These are phyloP conservation scores for Neonectria ditissima DNA, from an alignment of 2,329 filamentous ascomycete genomes.

Conservation along the genomic window DNA sequence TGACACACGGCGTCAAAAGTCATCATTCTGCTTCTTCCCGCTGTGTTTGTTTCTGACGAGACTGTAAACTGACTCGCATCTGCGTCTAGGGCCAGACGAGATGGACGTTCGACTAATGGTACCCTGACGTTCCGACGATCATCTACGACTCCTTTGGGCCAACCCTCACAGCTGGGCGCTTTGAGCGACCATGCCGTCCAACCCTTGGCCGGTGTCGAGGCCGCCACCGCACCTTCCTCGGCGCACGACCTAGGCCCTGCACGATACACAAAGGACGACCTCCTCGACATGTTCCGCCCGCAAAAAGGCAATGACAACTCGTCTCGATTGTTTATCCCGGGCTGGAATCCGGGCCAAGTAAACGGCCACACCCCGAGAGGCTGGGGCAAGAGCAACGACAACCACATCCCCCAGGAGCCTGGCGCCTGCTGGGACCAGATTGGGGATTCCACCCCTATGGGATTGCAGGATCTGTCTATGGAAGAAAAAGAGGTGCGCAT, in stretches of 20 bases:
- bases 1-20: neutral
- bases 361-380: conserved; percentile 73
- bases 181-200: conserved; percentile 55
- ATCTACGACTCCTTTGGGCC: conserved; percentile 66
- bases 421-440: conserved; percentile 90
- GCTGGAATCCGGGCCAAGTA: conserved; percentile 81
- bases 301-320: conserved; percentile 64
- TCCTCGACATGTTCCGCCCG: conserved; percentile 77
- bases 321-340: conserved; percentile 75
- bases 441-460: conserved; percentile 77
- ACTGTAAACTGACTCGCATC: conserved; percentile 29
- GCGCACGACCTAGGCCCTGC: conserved; percentile 56
- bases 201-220: conserved; percentile 50
- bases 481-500: conserved; percentile 70
- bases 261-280: conserved; percentile 82
- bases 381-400: conserved; percentile 84
- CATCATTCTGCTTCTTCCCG: conserved; percentile 11
- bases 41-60: neutral
- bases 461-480: conserved; percentile 74
- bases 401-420: conserved; percentile 81
- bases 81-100: conserved; percentile 65
- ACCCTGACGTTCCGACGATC: conserved; percentile 74
- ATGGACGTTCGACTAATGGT: conserved; percentile 69
- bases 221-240: conserved; percentile 48
- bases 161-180: conserved; percentile 52